Percentiles rank a stretch among this genome's conserved stretches.
phyloP scores from a whole-genome alignment of 2,329 filamentous ascomycete species.

The Trichophyton benhamiae region DNA sequence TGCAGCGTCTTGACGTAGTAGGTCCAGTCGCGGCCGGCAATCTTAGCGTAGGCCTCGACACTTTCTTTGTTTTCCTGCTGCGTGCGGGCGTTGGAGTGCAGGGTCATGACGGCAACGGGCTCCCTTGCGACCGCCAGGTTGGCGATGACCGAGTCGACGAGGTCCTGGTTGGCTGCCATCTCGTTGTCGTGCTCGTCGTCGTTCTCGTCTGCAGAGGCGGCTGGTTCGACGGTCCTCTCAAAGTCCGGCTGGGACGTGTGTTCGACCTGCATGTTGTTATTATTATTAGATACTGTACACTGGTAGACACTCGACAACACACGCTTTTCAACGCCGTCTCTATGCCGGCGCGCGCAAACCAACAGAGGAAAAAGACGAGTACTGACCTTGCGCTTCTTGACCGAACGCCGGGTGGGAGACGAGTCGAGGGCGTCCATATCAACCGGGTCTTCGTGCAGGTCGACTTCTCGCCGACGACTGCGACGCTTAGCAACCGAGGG shows the following conservation, averaged over 20 bases:
- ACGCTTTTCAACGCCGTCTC: too few relatives aligned
- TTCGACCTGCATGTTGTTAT: conserved; percentile 21
- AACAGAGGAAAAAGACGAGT: neutral
- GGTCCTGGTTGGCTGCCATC: conserved; percentile 30
- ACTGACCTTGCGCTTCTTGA: conserved; percentile 39
- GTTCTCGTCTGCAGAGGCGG: conserved; percentile 26
- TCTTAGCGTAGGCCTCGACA: conserved; percentile 40
- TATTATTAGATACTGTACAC: neutral
- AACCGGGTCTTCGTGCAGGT: conserved; percentile 31
- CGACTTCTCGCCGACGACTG: conserved; percentile 35
- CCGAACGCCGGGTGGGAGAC: conserved; percentile 35
- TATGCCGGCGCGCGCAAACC: neutral
- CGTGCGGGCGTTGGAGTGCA: conserved; percentile 36
- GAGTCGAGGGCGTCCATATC: conserved; percentile 37
- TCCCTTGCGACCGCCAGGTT: conserved; percentile 34
- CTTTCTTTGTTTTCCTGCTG: conserved; percentile 32
- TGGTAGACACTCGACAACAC: neutral
- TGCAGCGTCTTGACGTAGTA: conserved; percentile 40
- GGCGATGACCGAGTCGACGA: conserved; percentile 38
- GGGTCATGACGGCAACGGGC: conserved; percentile 32
- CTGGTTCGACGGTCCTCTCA: conserved; percentile 25
- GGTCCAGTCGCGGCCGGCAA: conserved; percentile 40
- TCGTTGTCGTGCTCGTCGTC: conserved; percentile 36
- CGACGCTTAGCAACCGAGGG: conserved; percentile 31
- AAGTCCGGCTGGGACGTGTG: conserved; percentile 20